Evolutionary conservation across 1,284 basidiomycete species (phyloP).

Genomic region (Stereum hirsutum): DNA sequence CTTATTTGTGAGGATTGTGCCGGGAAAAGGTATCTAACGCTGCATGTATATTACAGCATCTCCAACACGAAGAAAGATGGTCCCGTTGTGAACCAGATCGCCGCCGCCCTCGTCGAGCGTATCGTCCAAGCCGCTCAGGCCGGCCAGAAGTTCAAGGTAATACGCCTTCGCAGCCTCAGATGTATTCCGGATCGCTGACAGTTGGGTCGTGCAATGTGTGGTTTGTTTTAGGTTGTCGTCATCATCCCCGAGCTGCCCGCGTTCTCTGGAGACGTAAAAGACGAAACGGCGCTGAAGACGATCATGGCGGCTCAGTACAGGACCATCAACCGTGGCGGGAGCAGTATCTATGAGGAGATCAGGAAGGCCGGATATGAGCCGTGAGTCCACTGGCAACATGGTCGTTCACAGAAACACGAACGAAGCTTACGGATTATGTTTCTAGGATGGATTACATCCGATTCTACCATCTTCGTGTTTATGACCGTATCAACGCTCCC

Average conservation of each 20-base stretch:
- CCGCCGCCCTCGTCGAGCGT: slow-evolving; percentile 71
- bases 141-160: slow-evolving; percentile 73
- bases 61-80: slow-evolving; percentile 60
- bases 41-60: slow-evolving; percentile 40
- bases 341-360: slow-evolving; percentile 80
- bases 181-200: not conserved
- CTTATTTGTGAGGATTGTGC: not conserved
- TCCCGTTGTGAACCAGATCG: slow-evolving; percentile 77
- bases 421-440: too few species aligned
- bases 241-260: slow-evolving; percentile 79
- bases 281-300: slow-evolving; percentile 58
- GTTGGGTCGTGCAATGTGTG: not conserved
- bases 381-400: slow-evolving; percentile 36
- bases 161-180: too few species aligned
- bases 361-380: slow-evolving; percentile 77
- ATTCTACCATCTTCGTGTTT: slow-evolving; percentile 85
- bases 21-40: not conserved
- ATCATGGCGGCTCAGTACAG: slow-evolving; percentile 82
- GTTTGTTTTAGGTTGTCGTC: slow-evolving; percentile 52
- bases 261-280: slow-evolving; percentile 77
- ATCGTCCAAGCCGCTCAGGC: slow-evolving; percentile 71
- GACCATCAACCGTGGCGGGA: slow-evolving; percentile 82
- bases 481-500: slow-evolving; percentile 88
- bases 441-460: slow-evolving; percentile 75
- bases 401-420: too few species aligned